These are phyloP conservation scores for Theileria annulata DNA, from an alignment of 169 alveolate genomes.

Conservation along the genomic window DNA sequence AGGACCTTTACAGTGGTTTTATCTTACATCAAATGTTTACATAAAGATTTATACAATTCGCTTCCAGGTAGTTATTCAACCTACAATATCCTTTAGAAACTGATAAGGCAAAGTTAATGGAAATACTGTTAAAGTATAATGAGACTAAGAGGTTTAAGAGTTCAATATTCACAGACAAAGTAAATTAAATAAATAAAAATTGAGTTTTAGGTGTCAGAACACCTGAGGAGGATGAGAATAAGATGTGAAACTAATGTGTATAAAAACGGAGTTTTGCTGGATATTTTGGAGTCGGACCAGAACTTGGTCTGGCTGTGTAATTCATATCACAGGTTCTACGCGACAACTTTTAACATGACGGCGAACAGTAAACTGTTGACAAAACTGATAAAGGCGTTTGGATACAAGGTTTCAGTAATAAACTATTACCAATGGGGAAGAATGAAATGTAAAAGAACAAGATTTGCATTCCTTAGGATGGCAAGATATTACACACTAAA, in stretches of 20 bases:
- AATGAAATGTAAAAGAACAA: constrained; percentile 68
- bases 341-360: constrained; percentile 69
- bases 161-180: constrained; percentile 51
- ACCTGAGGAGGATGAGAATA: constrained; percentile 68
- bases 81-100: constrained; percentile 1
- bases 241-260: constrained; percentile 58
- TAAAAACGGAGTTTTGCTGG: constrained; percentile 69
- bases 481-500: constrained; percentile 74
- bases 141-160: constrained; percentile 43
- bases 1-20: constrained; percentile 15
- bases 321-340: constrained; percentile 77
- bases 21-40: constrained; percentile 19
- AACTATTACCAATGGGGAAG: constrained; percentile 79
- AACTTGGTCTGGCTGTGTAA: constrained; percentile 76
- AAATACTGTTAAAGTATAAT: neutral
- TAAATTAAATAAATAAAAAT: neutral
- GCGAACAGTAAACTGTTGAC: constrained; percentile 65
- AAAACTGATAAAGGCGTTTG: constrained; percentile 64
- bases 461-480: constrained; percentile 76
- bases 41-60: constrained; percentile 4
- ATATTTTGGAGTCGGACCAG: constrained; percentile 68
- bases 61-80: constrained; percentile 1
- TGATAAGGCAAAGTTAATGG: neutral
- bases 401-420: constrained; percentile 66
- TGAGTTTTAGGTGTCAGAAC: constrained; percentile 59